Percentiles rank a stretch among this genome's conserved stretches.
Evolutionary conservation across 2,329 filamentous ascomycete genomes (phyloP).

Genomic region (Fusarium sp.): DNA sequence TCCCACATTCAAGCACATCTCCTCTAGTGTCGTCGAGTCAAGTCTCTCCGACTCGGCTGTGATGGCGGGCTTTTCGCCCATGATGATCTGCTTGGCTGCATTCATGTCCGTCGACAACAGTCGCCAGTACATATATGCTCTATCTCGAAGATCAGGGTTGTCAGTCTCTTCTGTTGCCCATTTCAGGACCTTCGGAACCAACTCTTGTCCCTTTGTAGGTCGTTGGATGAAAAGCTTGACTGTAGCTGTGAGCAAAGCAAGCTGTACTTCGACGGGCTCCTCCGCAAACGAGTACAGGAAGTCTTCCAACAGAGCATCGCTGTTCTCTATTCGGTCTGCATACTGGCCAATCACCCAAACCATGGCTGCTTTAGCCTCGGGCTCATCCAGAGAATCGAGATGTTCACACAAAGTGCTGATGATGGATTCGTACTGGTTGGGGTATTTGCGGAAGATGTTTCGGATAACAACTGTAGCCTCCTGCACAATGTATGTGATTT

Average conservation of each 20-base stretch:
- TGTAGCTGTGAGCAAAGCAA: slow-evolving; percentile 92
- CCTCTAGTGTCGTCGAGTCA: slow-evolving; percentile 89
- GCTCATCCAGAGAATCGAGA: slow-evolving; percentile 94
- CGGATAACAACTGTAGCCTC: slow-evolving; percentile 98
- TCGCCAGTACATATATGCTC: slow-evolving; percentile 99
- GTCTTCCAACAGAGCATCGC: slow-evolving; percentile 91
- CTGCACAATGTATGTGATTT: slow-evolving; percentile 98
- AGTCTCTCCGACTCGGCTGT: slow-evolving; percentile 96
- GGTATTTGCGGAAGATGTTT: slow-evolving; percentile 99
- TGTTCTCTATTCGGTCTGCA: slow-evolving; percentile 96
- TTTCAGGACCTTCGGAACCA: slow-evolving; percentile 94
- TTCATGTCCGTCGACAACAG: slow-evolving; percentile 91
- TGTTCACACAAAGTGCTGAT: slow-evolving; percentile 96
- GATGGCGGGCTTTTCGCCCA: slow-evolving; percentile 97
- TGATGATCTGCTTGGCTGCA: slow-evolving; percentile 87
- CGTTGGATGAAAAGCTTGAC: slow-evolving; percentile 98
- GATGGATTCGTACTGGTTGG: slow-evolving; percentile 98
- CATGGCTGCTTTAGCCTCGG: slow-evolving; percentile 97
- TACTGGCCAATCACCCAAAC: slow-evolving; percentile 99
- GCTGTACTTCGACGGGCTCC: slow-evolving; percentile 94
- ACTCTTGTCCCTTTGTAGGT: slow-evolving; percentile 90
- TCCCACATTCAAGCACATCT: slow-evolving; percentile 96
- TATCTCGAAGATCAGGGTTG: slow-evolving; percentile 93
- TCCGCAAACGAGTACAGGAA: slow-evolving; percentile 95
- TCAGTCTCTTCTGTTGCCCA: slow-evolving; percentile 99